Conservation (phyloP, 2,329 filamentous ascomycete genomes). For the Penicillium fuscoglaucum region DNA sequence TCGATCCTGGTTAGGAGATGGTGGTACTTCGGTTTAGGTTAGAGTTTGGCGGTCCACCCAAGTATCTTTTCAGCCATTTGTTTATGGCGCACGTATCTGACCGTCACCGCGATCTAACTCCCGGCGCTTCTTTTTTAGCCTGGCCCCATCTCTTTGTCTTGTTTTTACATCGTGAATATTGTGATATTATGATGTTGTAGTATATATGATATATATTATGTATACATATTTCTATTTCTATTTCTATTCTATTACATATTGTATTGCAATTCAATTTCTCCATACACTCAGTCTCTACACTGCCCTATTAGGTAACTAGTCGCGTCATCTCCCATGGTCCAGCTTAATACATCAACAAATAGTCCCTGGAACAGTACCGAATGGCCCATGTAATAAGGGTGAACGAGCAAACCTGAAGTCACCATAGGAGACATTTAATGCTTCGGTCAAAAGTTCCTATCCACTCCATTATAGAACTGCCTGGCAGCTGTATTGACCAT, state of each 20-base stretch:
- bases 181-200: too few species aligned
- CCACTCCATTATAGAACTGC: constrained; percentile 9
- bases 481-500: constrained; percentile 13
- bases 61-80: constrained; percentile 10
- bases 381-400: not conserved
- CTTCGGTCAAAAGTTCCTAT: constrained; percentile 25
- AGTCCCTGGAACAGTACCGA: not conserved
- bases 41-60: not conserved
- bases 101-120: constrained; percentile 22
- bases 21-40: not conserved
- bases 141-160: constrained; percentile 17
- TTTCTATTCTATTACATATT: not conserved
- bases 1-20: constrained; percentile 12
- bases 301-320: not conserved
- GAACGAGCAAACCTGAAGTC: constrained; percentile 23
- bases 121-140: constrained; percentile 30
- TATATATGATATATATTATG: not conserved
- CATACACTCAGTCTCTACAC: not conserved
- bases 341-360: constrained; percentile 3
- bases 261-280: not conserved
- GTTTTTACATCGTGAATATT: not conserved
- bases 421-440: constrained; percentile 3
- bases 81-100: constrained; percentile 11
- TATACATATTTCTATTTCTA: not conserved
- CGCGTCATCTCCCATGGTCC: constrained; percentile 10